Conservation (phyloP, 2,329 filamentous ascomycete species). For the Chaetomiaceae sp. region DNA sequence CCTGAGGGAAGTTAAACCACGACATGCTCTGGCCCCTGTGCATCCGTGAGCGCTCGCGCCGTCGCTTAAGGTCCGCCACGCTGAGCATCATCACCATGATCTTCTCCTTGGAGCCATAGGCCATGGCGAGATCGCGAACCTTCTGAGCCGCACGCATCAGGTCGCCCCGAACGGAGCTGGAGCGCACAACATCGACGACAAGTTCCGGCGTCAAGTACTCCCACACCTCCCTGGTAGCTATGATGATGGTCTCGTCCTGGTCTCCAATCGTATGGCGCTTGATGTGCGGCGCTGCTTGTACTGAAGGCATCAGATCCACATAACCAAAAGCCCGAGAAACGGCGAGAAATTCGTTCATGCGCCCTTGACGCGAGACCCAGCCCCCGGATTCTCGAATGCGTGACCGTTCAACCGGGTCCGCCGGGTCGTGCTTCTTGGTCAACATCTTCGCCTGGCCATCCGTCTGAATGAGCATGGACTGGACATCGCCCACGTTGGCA, state of each 20-base stretch:
- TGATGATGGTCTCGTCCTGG: conserved; percentile 86
- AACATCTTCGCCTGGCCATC: conserved; percentile 79
- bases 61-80: conserved; percentile 82
- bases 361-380: conserved; percentile 91
- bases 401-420: conserved; percentile 75
- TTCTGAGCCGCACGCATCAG: conserved; percentile 95
- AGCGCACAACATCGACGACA: conserved; percentile 84
- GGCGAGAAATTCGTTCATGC: conserved; percentile 83
- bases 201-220: conserved; percentile 87
- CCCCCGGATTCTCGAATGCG: conserved; percentile 92
- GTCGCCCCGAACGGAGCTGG: conserved; percentile 79
- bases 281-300: conserved; percentile 86
- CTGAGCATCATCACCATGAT: conserved; percentile 99
- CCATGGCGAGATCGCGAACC: conserved; percentile 88
- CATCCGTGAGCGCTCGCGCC: conserved; percentile 66
- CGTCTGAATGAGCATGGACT: conserved; percentile 90
- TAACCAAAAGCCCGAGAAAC: conserved; percentile 96
- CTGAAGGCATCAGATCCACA: conserved; percentile 83
- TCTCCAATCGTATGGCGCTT: conserved; percentile 74
- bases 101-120: conserved; percentile 89
- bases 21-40: conserved; percentile 80
- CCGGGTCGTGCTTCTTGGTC: conserved; percentile 89
- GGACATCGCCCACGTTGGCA: conserved; percentile 91
- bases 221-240: conserved; percentile 92
- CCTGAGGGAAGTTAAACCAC: conserved; percentile 65